Base-by-base conservation (phyloP, 2,329 filamentous ascomycete species). In the Trichophyton rubrum region DNA sequence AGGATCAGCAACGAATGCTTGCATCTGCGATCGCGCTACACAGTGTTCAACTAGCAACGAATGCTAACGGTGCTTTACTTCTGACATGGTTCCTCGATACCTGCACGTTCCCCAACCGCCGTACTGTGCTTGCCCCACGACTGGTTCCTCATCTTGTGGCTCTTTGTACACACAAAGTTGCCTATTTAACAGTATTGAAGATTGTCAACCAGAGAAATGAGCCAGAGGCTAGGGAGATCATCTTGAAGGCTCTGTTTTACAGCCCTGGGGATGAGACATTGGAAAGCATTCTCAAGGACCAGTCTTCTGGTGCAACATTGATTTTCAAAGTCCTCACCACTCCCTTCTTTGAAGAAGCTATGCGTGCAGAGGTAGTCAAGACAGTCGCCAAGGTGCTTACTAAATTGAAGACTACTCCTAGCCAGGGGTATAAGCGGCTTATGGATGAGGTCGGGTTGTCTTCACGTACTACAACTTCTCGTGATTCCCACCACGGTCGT, bases 311-410 rank as follows among this genome's bases (percentile, higher is more conserved):
- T 60, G 90, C 92, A 2, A 97, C 92, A 0, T 78, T 99, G 66
- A 97, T 99, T 69, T 99, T 97, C 83, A 99, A 99, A 80, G 91
- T 97, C 38, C 80, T 99, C 60, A 97, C 93, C 0, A 97, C 91
- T 6, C 93, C 93, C 0, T 97, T 96, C 81, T 91, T 97, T 65
- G 93, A 99, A 66, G 93, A 99, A 72, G 85, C 80, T 59, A 91
- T 96, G 71, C 87, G 93, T 56, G 79, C 82, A 53, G 89, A 96
- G 68, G 90, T 96, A 22, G 84, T 96, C 3, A 90, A 96, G 69
- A 96, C 90, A 62, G 89, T 99, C 58, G 90, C 92, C 70, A 89
- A 85, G 67, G 90, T 97, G 43, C 81, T 99, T 38, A 76, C 92
- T 38, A 87, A 88, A 68, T 86, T 97, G 74, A 96, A 96, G 77